Conservation (phyloP, 2,329 filamentous ascomycete species). For the Nemania diffusa region DNA sequence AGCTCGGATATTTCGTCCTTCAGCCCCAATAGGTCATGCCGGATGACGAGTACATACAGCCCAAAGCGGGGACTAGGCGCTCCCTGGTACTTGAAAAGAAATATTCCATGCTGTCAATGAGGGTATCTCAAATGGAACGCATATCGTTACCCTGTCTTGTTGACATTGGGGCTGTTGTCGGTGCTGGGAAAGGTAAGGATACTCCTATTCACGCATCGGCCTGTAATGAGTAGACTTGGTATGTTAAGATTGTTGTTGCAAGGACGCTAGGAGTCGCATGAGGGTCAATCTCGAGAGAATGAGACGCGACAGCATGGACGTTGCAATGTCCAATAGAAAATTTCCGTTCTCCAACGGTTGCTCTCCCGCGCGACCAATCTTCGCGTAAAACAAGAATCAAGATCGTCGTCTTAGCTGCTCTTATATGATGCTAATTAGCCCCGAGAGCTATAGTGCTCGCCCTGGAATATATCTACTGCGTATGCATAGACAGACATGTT, state of each 20-base stretch:
- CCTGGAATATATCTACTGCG: too few relatives aligned
- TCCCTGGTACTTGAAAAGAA: neutral
- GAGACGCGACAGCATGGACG: neutral
- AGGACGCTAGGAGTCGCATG: neutral
- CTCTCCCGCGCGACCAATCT: conserved; percentile 7
- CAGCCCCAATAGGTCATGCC: neutral
- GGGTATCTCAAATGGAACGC: neutral
- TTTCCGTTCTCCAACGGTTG: neutral
- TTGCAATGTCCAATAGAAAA: neutral
- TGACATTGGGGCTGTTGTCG: neutral
- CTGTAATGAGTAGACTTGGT: neutral
- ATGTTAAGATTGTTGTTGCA: neutral
- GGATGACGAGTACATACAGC: neutral
- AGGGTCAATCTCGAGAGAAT: neutral
- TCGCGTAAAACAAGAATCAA: neutral
- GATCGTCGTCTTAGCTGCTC: conserved; percentile 14
- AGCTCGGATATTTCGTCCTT: neutral
- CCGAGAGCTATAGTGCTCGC: neutral
- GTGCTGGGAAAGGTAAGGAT: neutral
- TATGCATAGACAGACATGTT: neutral
- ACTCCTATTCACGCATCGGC: too few relatives aligned
- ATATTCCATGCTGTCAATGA: neutral
- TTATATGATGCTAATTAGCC: conserved; percentile 10
- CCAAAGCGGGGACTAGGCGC: neutral
- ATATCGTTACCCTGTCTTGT: neutral